phyloP scores from a whole-genome alignment of 1,284 basidiomycete genomes.

The Pulveroboletus sp. region DNA sequence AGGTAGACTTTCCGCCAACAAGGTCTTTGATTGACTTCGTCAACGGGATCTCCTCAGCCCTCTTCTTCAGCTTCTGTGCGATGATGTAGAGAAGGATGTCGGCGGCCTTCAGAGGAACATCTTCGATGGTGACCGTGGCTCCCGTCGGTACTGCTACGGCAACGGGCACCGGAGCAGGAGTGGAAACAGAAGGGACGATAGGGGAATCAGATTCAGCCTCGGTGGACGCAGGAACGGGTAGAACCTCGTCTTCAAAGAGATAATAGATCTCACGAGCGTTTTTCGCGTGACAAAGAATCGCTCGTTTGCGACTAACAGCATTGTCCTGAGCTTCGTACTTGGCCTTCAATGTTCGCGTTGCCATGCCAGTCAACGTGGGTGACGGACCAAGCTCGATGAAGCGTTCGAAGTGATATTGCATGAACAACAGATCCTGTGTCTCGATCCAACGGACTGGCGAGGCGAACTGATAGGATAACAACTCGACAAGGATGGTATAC shows the following conservation, averaged over 20 bases:
- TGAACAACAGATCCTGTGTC: constrained; percentile 95
- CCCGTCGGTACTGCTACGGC: constrained; percentile 53
- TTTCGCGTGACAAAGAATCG: constrained; percentile 93
- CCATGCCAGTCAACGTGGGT: constrained; percentile 96
- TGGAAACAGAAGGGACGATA: constrained; percentile 47
- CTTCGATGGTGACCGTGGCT: constrained; percentile 77
- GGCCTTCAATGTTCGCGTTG: constrained; percentile 89
- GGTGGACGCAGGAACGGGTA: constrained; percentile 49
- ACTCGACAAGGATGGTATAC: constrained; percentile 93
- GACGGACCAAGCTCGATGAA: constrained; percentile 96
- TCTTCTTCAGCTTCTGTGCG: constrained; percentile 98
- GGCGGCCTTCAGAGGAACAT: constrained; percentile 88
- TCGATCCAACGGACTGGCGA: constrained; percentile 99
- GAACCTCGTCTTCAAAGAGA: constrained; percentile 87
- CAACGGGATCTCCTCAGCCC: constrained; percentile 84
- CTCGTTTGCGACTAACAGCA: constrained; percentile 77
- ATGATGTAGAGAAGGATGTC: constrained; percentile 90
- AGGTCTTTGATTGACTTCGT: constrained; percentile 98
- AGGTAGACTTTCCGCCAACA: constrained; percentile 96
- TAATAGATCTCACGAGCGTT: constrained; percentile 98
- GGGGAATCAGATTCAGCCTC: constrained; percentile 44
- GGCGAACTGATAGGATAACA: constrained; percentile 95
- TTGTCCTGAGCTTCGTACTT: constrained; percentile 94
- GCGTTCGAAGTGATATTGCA: constrained; percentile 87
- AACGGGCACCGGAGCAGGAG: constrained; percentile 47